Evolutionary conservation across 768 basidiomycete genomes (phyloP).

Genomic region (Amanita rimosa): DNA sequence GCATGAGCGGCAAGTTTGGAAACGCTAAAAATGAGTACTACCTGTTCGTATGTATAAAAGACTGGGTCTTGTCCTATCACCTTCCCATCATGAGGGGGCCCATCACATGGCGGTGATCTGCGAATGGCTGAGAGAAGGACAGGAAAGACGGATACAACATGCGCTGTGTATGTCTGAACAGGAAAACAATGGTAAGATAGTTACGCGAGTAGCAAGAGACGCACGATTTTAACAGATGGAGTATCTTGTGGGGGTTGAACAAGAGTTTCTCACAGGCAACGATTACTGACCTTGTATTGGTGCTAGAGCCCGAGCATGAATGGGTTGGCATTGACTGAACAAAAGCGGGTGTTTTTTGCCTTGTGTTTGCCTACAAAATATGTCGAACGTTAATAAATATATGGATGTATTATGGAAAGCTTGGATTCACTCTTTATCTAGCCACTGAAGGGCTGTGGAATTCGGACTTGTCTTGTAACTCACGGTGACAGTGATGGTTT

Average conservation of each 20-base stretch:
- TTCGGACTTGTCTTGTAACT: conserved; percentile 63
- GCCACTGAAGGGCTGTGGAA: conserved; percentile 80
- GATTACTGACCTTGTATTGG: conserved; percentile 58
- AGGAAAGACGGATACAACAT: conserved; percentile 68
- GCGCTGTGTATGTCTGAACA: conserved; percentile 71
- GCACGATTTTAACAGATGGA: conserved; percentile 74
- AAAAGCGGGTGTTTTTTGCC: conserved; percentile 78
- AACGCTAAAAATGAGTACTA: conserved; percentile 12
- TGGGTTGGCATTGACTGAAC: conserved; percentile 91
- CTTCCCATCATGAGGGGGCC: conserved; percentile 64
- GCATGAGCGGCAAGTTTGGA: neutral
- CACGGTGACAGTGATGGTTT: conserved; percentile 43
- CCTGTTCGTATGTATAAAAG: conserved; percentile 71
- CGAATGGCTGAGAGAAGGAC: conserved; percentile 80
- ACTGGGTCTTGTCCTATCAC: conserved; percentile 63
- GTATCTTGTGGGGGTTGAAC: conserved; percentile 42
- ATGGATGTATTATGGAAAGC: neutral
- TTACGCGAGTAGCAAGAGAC: conserved; percentile 12
- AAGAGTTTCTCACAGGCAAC: neutral
- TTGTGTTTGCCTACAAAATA: conserved; percentile 57
- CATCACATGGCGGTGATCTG: conserved; percentile 60
- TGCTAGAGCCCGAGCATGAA: conserved; percentile 69
- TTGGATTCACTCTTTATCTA: conserved; percentile 56
- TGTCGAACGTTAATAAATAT: neutral
- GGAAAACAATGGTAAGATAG: conserved; percentile 1